Evolutionary conservation across 2,329 filamentous ascomycete species (phyloP).

Genomic region (Dothistroma septosporum): DNA sequence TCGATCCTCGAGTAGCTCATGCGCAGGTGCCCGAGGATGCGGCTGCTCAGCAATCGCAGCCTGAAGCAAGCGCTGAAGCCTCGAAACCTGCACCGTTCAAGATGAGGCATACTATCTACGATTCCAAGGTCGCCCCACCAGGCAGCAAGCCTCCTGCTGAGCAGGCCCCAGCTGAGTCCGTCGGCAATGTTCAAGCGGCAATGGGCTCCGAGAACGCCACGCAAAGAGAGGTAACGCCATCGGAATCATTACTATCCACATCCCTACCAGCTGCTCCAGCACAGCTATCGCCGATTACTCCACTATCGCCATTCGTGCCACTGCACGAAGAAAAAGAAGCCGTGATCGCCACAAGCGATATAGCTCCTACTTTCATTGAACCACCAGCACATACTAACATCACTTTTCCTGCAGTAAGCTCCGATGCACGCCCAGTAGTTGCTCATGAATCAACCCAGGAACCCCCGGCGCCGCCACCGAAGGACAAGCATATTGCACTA

Average conservation of each 20-base stretch:
- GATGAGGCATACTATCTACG: constrained; percentile 27
- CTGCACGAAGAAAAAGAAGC: not conserved
- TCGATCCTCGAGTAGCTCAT: constrained; percentile 20
- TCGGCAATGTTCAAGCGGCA: not conserved
- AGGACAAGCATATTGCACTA: constrained; percentile 6
- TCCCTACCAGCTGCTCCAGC: constrained; percentile 2
- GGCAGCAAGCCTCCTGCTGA: constrained; percentile 12
- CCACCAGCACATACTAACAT: constrained; percentile 1
- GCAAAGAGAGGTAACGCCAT: constrained; percentile 7
- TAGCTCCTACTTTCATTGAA: not conserved
- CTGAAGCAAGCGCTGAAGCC: constrained; percentile 11
- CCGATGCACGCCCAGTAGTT: constrained; percentile 3
- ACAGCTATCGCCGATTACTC: constrained; percentile 2
- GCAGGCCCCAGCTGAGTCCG: constrained; percentile 3
- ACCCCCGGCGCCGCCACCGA: constrained; percentile 4
- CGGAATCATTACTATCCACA: constrained; percentile 1
- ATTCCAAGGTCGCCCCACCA: constrained; percentile 20
- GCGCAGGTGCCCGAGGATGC: constrained; percentile 4
- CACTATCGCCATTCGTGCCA: not conserved
- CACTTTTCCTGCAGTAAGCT: not conserved
- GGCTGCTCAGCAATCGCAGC: constrained; percentile 4
- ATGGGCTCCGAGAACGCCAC: not conserved
- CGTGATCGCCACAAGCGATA: constrained; percentile 1
- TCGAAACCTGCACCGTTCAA: constrained; percentile 25
- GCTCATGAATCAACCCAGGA: not conserved